Evolutionary conservation across 768 basidiomycete genomes (phyloP).

Genomic region (Krasilnikovozyma curviuscula): DNA sequence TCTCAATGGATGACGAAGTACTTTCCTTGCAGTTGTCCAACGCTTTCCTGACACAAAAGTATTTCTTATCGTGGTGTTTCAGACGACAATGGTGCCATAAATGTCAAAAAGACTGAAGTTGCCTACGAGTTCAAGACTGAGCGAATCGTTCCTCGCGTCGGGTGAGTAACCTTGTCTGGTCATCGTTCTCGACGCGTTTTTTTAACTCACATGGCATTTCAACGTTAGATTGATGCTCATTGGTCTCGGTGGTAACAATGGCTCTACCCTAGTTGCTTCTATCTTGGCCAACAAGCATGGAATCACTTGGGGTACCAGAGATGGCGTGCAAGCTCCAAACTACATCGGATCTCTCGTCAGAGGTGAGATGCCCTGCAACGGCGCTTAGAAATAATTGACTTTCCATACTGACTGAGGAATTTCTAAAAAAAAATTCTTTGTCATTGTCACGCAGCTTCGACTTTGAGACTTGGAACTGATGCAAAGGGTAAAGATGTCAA

Average conservation of each 20-base stretch:
- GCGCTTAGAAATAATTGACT: too few relatives aligned
- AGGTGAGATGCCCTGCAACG: too few relatives aligned
- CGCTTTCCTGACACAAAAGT: not conserved
- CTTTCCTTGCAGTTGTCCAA: not conserved
- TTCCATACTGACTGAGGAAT: too few relatives aligned
- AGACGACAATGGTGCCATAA: conserved; percentile 51
- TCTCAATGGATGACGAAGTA: conserved; percentile 24
- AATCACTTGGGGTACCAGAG: conserved; percentile 86
- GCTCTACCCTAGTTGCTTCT: conserved; percentile 78
- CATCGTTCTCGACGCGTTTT: not conserved
- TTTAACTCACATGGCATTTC: not conserved
- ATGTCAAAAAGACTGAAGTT: conserved; percentile 57
- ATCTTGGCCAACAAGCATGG: conserved; percentile 89
- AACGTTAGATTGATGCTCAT: conserved; percentile 73
- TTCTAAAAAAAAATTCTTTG: too few relatives aligned
- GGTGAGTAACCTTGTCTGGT: conserved; percentile 37
- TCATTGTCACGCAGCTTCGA: too few relatives aligned
- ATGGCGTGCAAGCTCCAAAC: conserved; percentile 79
- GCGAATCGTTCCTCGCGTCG: conserved; percentile 70
- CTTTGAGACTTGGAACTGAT: conserved; percentile 74
- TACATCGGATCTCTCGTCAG: conserved; percentile 49
- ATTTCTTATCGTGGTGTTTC: not conserved
- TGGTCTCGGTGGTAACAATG: conserved; percentile 94
- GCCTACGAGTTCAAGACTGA: conserved; percentile 80
- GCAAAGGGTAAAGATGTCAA: conserved; percentile 69